Evolutionary conservation across 1,284 basidiomycete species (phyloP), one percentile per base, ranked within the genome.

Genomic region (Naganishia albida): DNA sequence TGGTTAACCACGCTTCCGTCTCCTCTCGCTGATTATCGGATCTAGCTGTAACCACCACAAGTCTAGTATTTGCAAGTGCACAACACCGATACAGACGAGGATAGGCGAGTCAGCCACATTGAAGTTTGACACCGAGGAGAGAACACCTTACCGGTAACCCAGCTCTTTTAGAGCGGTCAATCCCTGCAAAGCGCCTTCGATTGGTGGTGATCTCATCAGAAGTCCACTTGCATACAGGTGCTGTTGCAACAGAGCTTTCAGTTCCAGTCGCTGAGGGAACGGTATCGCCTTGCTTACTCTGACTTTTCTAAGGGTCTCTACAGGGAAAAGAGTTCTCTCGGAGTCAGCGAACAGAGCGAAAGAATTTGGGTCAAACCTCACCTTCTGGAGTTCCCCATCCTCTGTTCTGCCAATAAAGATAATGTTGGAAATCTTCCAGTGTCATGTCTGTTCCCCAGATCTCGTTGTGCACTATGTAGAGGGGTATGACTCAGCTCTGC

Each of bases 1-100:
- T 78, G 46, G 85, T 81, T 7, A 88, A 76, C 89, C 89, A 91
- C 50, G 80, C 77, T 81, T 86, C 85, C 57, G 85, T 89, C 43
- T 83, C 80, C 59, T 85, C 83, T 30, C 85, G 82, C 66, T 85
- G 80, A 43, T 83, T 81, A 7, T 59, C 81, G 40, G 82, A 81
- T 68, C 90, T 82, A 39, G 90, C 89, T 3, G 90, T 92, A 57
- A 92, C 85, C 67, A 92, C 85, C 66, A 90, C 74, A 44, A 80
- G 67, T 49, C 74, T 75, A 44, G 16, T 34, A 10, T 4, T 15
- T 25, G 13, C n/a, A 30, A n/a, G 7, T 40, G 13, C 20, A 20
- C 18, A 38, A 26, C 12, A 2, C 2, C 15, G 2, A 13, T 7
- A 53, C 38, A 20, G 30, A 3, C 18, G 16, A 53, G 30, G 13